phyloP scores from a whole-genome alignment of 805 yeast genomes.

The Starmerella floris region DNA sequence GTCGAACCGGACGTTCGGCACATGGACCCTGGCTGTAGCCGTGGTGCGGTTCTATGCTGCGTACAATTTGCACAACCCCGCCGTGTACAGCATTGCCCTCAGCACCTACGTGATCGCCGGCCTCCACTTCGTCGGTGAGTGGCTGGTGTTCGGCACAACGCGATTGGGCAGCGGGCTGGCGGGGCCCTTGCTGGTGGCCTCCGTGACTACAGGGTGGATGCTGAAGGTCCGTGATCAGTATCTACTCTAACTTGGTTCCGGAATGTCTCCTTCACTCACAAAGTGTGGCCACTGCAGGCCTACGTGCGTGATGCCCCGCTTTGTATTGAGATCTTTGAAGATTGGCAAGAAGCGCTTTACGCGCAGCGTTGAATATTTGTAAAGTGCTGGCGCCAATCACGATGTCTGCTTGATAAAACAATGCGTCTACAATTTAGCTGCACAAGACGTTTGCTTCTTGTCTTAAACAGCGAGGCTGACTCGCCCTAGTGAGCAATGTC shows the following conservation, averaged over 20 bases:
- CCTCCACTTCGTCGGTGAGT: constrained; percentile 69
- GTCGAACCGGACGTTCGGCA: constrained; percentile 94
- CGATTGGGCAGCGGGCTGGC: constrained; percentile 73
- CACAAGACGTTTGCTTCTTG: too few relatives aligned
- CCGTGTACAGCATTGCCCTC: constrained; percentile 63
- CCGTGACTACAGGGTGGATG: constrained; percentile 74
- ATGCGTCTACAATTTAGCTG: too few relatives aligned
- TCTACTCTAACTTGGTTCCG: neutral
- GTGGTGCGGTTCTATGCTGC: constrained; percentile 82
- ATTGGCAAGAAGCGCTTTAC: too few relatives aligned
- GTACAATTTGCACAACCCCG: constrained; percentile 51
- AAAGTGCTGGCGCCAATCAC: too few relatives aligned
- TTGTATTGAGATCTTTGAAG: too few relatives aligned
- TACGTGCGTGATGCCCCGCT: too few relatives aligned
- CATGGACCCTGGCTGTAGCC: constrained; percentile 87
- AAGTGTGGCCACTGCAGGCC: too few relatives aligned
- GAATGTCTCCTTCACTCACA: neutral
- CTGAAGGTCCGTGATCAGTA: constrained; percentile 35
- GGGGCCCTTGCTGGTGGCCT: constrained; percentile 78
- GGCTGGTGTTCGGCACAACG: constrained; percentile 67
- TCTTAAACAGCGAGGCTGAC: too few relatives aligned
- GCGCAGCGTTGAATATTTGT: too few relatives aligned
- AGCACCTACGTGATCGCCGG: constrained; percentile 74
- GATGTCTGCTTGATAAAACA: too few relatives aligned
- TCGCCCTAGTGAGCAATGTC: too few relatives aligned